Evolutionary conservation across 1,284 basidiomycete genomes (phyloP).

Genomic region (Cryptococcus sp.): DNA sequence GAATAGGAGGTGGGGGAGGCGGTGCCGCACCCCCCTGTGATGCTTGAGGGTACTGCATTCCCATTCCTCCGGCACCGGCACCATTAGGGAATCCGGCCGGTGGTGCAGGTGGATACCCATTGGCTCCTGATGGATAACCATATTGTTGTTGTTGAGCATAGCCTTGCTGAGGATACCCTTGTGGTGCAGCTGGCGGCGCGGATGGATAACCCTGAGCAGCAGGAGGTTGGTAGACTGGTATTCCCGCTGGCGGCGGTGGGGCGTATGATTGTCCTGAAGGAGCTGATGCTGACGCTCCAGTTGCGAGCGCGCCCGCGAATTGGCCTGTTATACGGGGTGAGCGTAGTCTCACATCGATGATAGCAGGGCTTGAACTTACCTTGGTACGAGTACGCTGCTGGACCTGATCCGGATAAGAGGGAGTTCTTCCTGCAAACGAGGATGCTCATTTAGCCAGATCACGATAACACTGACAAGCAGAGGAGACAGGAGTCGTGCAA

Average conservation of each 20-base stretch:
- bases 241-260: slow-evolving; percentile 55
- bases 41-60: slow-evolving; percentile 9
- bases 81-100: slow-evolving; percentile 25
- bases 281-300: slow-evolving; percentile 69
- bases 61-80: slow-evolving; percentile 26
- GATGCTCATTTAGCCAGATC: not conserved
- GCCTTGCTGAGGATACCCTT: slow-evolving; percentile 28
- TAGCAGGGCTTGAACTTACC: slow-evolving; percentile 23
- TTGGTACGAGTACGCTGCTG: slow-evolving; percentile 53
- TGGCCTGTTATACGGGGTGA: slow-evolving; percentile 61
- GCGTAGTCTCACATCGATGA: not conserved
- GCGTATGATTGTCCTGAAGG: slow-evolving; percentile 55
- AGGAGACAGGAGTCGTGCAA: too few species aligned
- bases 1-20: slow-evolving; percentile 43
- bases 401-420: slow-evolving; percentile 26
- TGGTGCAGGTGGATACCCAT: slow-evolving; percentile 20
- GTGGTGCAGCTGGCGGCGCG: slow-evolving; percentile 20
- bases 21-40: slow-evolving; percentile 21
- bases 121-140: not conserved
- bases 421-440: slow-evolving; percentile 39
- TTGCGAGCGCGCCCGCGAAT: slow-evolving; percentile 71
- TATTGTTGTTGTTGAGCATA: slow-evolving; percentile 20
- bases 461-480: not conserved
- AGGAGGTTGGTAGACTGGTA: slow-evolving; percentile 49
- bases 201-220: slow-evolving; percentile 28